Evolutionary conservation across 1,284 basidiomycete genomes (phyloP).

Genomic region (Schizophyllum commune): DNA sequence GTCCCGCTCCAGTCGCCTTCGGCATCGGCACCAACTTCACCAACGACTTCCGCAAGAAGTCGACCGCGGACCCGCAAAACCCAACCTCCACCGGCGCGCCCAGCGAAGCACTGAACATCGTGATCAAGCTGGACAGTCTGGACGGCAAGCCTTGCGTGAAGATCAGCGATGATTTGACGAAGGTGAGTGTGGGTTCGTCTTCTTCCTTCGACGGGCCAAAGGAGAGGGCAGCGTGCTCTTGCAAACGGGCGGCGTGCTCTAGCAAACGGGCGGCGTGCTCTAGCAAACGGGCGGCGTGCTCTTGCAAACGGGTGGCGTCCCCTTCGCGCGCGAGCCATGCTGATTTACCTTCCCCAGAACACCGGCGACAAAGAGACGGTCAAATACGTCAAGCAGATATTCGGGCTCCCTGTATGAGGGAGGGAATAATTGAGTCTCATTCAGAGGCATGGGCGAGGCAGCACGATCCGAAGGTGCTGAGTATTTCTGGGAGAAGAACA

Average conservation of each 20-base stretch:
- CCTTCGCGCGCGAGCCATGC: no score
- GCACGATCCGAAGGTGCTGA: no score
- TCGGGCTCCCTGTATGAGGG: constrained; percentile 14
- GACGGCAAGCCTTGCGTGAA: constrained; percentile 77
- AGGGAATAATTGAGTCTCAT: no score
- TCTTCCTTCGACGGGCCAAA: no score
- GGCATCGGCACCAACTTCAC: constrained; percentile 90
- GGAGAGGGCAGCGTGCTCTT: no score
- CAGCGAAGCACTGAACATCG: constrained; percentile 85
- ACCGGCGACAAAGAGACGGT: constrained; percentile 38
- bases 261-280: no score
- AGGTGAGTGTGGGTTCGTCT: constrained; percentile 39
- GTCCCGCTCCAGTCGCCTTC: constrained; percentile 73
- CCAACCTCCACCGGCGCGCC: constrained; percentile 19
- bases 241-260: no score
- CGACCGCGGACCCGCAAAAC: constrained; percentile 33
- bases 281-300: no score
- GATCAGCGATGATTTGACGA: constrained; percentile 84
- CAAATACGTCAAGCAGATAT: constrained; percentile 34
- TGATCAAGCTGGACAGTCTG: constrained; percentile 82
- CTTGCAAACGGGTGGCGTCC: no score
- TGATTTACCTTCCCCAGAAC: constrained; percentile 13
- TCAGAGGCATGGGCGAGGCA: no score
- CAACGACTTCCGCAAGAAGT: constrained; percentile 71
- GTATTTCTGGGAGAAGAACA: no score